phyloP scores from a whole-genome alignment of 208 protist species.

The Dictyostelium gargantuum region DNA sequence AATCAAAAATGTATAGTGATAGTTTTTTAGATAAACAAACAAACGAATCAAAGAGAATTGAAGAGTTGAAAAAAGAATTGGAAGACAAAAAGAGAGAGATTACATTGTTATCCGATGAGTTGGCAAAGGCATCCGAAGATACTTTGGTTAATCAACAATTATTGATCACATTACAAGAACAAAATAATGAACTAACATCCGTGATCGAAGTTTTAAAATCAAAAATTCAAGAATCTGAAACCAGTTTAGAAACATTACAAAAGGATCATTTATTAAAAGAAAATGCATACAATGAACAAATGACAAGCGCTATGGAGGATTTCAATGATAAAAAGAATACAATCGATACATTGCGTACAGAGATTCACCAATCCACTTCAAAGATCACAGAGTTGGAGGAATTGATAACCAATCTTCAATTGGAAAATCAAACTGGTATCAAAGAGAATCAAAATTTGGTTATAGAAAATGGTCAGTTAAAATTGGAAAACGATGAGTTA shows the following conservation, averaged over 20 bases:
- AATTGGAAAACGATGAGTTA: neutral
- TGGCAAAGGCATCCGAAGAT: neutral
- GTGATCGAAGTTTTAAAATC: constrained; percentile 45
- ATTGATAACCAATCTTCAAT: neutral
- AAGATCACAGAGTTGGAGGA: neutral
- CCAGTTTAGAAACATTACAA: neutral
- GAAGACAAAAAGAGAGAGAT: constrained; percentile 21
- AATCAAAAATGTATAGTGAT: neutral
- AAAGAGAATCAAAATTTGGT: neutral
- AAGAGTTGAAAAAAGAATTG: neutral
- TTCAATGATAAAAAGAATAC: neutral
- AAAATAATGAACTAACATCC: constrained; percentile 46
- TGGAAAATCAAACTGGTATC: neutral
- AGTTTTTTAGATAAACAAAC: neutral
- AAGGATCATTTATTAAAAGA: neutral
- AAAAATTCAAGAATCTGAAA: constrained; percentile 44
- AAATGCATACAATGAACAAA: neutral
- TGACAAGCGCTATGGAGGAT: neutral
- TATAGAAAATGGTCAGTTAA: neutral
- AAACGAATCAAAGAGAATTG: neutral
- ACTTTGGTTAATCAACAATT: neutral
- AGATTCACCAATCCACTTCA: neutral
- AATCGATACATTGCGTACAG: neutral
- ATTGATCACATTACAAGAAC: constrained; percentile 61
- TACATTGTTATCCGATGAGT: neutral